These are phyloP conservation scores for Penicillium griseofulvum DNA, from an alignment of 2,329 filamentous ascomycete species.

Conservation along the genomic window DNA sequence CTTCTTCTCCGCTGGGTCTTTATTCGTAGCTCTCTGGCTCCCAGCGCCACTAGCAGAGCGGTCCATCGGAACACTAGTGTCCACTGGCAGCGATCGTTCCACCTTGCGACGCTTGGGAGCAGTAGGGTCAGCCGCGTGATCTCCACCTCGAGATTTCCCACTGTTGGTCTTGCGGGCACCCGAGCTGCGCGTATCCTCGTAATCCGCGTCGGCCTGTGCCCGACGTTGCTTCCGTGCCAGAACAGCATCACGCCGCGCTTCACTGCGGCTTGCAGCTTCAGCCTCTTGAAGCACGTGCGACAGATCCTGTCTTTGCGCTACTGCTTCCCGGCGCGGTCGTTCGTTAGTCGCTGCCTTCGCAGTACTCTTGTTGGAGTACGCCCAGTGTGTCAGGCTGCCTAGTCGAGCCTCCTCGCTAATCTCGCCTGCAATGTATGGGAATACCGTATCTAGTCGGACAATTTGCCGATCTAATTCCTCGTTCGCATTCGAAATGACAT, in stretches of 20 bases:
- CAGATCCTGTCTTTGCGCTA: conserved; percentile 63
- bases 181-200: conserved; percentile 61
- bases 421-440: conserved; percentile 80
- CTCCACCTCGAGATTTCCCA: conserved; percentile 50
- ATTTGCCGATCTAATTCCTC: conserved; percentile 85
- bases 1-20: conserved; percentile 70
- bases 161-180: conserved; percentile 55
- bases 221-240: conserved; percentile 72
- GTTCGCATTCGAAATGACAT: conserved; percentile 89
- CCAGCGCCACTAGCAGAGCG: conserved; percentile 39
- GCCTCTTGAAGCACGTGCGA: conserved; percentile 72
- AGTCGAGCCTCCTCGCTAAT: conserved; percentile 93
- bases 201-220: conserved; percentile 73
- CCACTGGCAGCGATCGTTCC: conserved; percentile 57
- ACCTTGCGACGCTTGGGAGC: conserved; percentile 73
- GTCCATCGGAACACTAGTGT: conserved; percentile 39
- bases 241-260: conserved; percentile 78
- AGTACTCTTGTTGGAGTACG: conserved; percentile 75
- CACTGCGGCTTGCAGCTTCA: conserved; percentile 79
- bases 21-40: conserved; percentile 38
- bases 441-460: conserved; percentile 78
- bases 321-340: conserved; percentile 73
- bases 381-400: conserved; percentile 91
- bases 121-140: conserved; percentile 24
- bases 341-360: conserved; percentile 62